These are phyloP conservation scores for Monosporascus sp. DNA, from an alignment of 2,329 filamentous ascomycete species.

Conservation along the genomic window DNA sequence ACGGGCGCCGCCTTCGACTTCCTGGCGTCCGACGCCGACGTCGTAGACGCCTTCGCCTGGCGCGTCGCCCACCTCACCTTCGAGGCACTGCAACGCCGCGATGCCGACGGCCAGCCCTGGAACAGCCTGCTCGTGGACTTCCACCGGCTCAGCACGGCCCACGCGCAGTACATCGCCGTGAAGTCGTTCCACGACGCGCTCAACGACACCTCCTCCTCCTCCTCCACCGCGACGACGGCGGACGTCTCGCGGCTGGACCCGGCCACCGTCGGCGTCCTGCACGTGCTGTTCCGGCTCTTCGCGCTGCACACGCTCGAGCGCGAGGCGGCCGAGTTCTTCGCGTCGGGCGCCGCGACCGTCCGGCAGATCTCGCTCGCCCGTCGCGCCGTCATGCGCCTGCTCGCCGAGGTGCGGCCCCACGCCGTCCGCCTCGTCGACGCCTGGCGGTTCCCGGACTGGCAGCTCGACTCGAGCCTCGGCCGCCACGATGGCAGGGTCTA, in stretches of 20 bases:
- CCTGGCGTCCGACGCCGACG: slow-evolving; percentile 62
- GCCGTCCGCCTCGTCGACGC: slow-evolving; percentile 66
- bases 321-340: slow-evolving; percentile 69
- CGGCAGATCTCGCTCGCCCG: slow-evolving; percentile 67
- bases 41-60: slow-evolving; percentile 72
- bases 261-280: slow-evolving; percentile 53
- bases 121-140: slow-evolving; percentile 75
- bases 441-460: slow-evolving; percentile 76
- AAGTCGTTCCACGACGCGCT: slow-evolving; percentile 60
- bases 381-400: slow-evolving; percentile 61
- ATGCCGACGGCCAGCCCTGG: slow-evolving; percentile 71
- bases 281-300: slow-evolving; percentile 81
- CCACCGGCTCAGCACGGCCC: slow-evolving; percentile 69
- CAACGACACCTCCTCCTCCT: slow-evolving; percentile 39
- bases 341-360: slow-evolving; percentile 61
- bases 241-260: slow-evolving; percentile 38
- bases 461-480: slow-evolving; percentile 66
- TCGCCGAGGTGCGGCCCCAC: slow-evolving; percentile 69
- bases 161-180: slow-evolving; percentile 72
- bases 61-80: slow-evolving; percentile 69
- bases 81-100: slow-evolving; percentile 68
- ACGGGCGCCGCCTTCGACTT: slow-evolving; percentile 71
- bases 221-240: background rate
- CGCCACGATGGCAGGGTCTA: slow-evolving; percentile 71
- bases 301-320: slow-evolving; percentile 57